A percentile compares a stretch with the other conserved stretches of the same genome.
These are phyloP conservation scores for Primulina tabacum DNA, from an alignment of 257 asterid species.

Conservation along the genomic window DNA sequence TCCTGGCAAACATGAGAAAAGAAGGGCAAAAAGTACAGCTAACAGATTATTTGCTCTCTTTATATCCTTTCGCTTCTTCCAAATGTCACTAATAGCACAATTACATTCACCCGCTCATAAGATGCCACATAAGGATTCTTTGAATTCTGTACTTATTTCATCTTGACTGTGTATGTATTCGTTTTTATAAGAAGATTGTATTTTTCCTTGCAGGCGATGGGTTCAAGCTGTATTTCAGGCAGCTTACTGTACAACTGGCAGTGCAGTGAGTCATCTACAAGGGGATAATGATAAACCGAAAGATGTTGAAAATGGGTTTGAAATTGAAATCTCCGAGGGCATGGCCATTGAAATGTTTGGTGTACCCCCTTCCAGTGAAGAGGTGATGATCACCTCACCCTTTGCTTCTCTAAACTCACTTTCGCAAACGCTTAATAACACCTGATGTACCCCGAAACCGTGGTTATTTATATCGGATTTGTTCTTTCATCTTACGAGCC, in stretches of 20 bases:
- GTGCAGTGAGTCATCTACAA: slow-evolving; percentile 21
- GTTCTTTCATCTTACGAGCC: neutral
- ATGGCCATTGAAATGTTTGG: slow-evolving; percentile 77
- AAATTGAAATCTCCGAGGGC: slow-evolving; percentile 78
- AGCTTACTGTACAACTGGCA: slow-evolving; percentile 28
- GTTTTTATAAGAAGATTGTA: neutral
- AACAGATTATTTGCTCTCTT: neutral
- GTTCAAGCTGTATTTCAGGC: slow-evolving; percentile 82
- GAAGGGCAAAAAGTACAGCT: neutral
- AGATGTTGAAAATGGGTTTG: slow-evolving; percentile 34
- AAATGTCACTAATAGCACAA: neutral
- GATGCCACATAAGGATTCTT: neutral
- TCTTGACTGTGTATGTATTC: no score
- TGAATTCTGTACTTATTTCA: neutral
- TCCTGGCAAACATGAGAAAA: neutral
- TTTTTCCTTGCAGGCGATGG: slow-evolving; percentile 61
- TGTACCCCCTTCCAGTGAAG: slow-evolving; percentile 51
- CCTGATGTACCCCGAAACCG: neutral
- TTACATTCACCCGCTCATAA: neutral
- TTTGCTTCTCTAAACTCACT: neutral
- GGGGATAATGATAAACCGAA: slow-evolving; percentile 27
- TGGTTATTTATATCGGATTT: neutral
- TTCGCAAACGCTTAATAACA: neutral
- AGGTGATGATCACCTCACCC: slow-evolving; percentile 42
- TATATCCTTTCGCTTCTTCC: neutral